phyloP scores from a whole-genome alignment of 768 basidiomycete species.

The Auricularia heimuer region DNA sequence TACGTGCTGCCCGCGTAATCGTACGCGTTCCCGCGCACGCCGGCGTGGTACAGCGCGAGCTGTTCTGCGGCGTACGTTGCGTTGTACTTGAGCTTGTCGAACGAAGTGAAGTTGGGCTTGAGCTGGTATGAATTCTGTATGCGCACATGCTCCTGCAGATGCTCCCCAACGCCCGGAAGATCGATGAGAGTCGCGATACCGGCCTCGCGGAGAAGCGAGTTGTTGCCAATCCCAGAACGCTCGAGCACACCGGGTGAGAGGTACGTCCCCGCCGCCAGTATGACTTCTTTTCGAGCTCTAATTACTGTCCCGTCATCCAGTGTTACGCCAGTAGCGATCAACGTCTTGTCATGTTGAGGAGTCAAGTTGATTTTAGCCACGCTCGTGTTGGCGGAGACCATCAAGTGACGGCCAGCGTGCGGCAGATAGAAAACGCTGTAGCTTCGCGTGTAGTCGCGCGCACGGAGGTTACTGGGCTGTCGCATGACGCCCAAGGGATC shows the following conservation, averaged over 20 bases:
- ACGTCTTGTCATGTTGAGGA: constrained; percentile 2
- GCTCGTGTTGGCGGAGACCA: constrained; percentile 1
- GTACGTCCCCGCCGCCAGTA: constrained; percentile 12
- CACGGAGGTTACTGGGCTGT: background rate
- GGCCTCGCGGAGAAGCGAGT: constrained; percentile 17
- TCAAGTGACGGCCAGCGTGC: background rate
- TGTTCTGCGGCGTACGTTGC: background rate
- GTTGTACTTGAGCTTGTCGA: constrained; percentile 1
- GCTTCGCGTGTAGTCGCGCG: background rate
- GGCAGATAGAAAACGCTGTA: constrained; percentile 2
- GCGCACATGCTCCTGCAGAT: constrained; percentile 24
- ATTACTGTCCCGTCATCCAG: background rate
- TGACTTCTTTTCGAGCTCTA: constrained; percentile 9
- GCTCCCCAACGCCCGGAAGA: constrained; percentile 30
- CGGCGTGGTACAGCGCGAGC: constrained; percentile 1
- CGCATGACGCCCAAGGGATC: constrained; percentile 16
- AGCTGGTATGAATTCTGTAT: background rate
- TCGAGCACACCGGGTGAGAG: constrained; percentile 32
- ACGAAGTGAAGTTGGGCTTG: constrained; percentile 5
- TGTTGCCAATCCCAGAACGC: constrained; percentile 29
- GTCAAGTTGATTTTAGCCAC: constrained; percentile 5
- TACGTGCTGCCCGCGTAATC: background rate
- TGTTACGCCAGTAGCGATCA: background rate
- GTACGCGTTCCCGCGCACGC: background rate
- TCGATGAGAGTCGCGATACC: constrained; percentile 23